Evolutionary conservation across 352 stramenopile species (phyloP).

Genomic region (Phytophthora colocasiae): DNA sequence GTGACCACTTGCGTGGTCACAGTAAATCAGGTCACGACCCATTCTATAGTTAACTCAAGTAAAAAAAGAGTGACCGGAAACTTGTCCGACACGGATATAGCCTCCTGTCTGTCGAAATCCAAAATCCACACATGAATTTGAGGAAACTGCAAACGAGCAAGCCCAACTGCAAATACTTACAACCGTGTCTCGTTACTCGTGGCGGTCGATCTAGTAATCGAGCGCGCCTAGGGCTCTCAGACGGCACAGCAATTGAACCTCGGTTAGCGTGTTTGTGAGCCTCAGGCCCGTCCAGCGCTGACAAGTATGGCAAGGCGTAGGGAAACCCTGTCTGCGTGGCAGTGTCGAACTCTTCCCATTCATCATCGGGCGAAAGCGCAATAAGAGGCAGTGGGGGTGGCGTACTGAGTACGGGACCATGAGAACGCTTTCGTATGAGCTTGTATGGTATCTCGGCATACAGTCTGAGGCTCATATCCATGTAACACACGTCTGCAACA

Average conservation of each 20-base stretch:
- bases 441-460: slow-evolving; percentile 34
- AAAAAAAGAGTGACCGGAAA: no score
- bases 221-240: slow-evolving; percentile 33
- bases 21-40: no score
- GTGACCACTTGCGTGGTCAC: no score
- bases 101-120: slow-evolving; percentile 16
- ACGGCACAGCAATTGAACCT: slow-evolving; percentile 4
- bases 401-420: slow-evolving; percentile 43
- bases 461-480: slow-evolving; percentile 27
- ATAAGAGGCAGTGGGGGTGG: slow-evolving; percentile 72
- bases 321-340: slow-evolving; percentile 64
- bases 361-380: slow-evolving; percentile 65
- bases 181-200: no score
- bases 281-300: slow-evolving; percentile 50
- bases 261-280: slow-evolving; percentile 35
- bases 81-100: no score
- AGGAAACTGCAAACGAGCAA: neutral
- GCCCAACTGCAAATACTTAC: slow-evolving; percentile 23
- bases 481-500: neutral
- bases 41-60: no score
- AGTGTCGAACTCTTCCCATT: slow-evolving; percentile 75
- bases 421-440: slow-evolving; percentile 56
- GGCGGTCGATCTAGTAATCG: no score
- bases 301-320: slow-evolving; percentile 59
- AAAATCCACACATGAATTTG: neutral